Evolutionary conservation across 257 asterid genomes (phyloP).

Genomic region (Nicotiana obtusifolia): DNA sequence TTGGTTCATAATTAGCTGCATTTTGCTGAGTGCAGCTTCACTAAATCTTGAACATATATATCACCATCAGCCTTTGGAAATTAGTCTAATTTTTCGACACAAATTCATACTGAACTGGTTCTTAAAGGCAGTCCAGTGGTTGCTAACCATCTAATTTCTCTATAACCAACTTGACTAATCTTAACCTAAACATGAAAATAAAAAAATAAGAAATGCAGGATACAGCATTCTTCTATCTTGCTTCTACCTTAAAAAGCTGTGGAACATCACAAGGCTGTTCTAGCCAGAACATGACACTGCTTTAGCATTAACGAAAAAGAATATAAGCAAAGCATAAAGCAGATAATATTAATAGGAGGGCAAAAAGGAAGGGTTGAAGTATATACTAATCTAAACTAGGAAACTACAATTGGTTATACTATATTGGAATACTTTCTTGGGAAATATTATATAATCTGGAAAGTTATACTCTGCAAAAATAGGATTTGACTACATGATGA

Average conservation of each 20-base stretch:
- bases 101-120: background rate
- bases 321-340: background rate
- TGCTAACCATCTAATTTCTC: background rate
- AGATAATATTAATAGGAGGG: background rate
- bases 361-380: background rate
- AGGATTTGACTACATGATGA: background rate
- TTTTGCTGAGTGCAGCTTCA: too few species aligned
- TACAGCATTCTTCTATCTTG: background rate
- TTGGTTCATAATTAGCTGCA: too few species aligned
- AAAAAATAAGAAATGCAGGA: background rate
- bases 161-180: background rate
- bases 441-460: background rate
- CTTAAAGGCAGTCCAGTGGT: background rate
- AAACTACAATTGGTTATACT: background rate
- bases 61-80: background rate
- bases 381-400: background rate
- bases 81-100: background rate
- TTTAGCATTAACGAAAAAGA: background rate
- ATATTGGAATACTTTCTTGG: background rate
- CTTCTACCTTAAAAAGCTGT: background rate
- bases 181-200: background rate
- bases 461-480: background rate
- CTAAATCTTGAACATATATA: background rate
- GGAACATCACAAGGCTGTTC: background rate
- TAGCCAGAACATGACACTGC: background rate